Evolutionary conservation across 1,284 basidiomycete species (phyloP).

Genomic region (Trichosporon coremiiforme): DNA sequence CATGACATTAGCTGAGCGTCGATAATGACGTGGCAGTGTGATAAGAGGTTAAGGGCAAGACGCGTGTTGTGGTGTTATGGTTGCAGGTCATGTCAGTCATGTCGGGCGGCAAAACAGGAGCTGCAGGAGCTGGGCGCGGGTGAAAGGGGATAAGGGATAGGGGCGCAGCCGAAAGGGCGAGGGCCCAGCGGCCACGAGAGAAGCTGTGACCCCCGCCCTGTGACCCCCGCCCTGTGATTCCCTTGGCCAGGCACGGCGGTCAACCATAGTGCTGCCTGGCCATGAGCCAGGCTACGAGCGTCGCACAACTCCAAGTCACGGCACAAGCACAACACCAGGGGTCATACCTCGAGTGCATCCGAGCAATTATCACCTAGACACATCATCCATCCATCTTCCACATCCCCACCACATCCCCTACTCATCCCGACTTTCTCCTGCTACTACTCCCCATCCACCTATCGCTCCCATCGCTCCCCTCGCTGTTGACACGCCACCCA

Average conservation of each 20-base stretch:
- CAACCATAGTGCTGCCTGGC: neutral
- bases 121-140: neutral
- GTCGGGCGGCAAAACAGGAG: neutral
- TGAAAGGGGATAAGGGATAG: neutral
- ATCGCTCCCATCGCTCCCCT: neutral
- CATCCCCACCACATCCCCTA: neutral
- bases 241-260: neutral
- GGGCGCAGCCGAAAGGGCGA: neutral
- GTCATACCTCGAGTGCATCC: neutral
- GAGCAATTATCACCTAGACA: slow-evolving; percentile 2
- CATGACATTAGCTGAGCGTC: neutral
- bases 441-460: neutral
- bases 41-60: neutral
- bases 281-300: neutral
- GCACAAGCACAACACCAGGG: slow-evolving; percentile 2
- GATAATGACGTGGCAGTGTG: slow-evolving; percentile 1
- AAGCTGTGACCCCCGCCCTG: neutral
- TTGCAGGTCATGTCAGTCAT: neutral
- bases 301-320: neutral
- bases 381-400: neutral
- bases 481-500: neutral
- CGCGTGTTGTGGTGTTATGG: neutral
- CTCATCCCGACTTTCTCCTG: neutral
- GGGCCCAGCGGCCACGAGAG: neutral
- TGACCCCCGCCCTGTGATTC: neutral